Evolutionary conservation across 495 filamentous ascomycete genomes (phyloP), one percentile per base, ranked within the genome.

Genomic region (Lindgomyces ingoldianus): DNA sequence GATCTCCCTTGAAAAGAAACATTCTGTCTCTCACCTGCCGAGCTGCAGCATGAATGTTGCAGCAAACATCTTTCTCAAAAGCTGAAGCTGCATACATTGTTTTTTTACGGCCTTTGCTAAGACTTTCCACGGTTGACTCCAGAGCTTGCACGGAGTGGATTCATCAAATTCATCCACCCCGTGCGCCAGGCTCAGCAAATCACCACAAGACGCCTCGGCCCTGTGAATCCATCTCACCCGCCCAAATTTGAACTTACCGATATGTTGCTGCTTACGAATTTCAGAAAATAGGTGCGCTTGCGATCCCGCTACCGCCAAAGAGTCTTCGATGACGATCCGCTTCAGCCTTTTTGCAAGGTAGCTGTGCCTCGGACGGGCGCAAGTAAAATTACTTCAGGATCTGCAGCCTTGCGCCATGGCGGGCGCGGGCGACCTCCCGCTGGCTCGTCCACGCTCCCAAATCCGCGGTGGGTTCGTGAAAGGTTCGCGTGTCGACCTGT

Each of bases 341-440:
- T 4, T 64, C 36, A 46, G 50, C 21, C 29, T 51, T 27, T 44
- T 36, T 19, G 10, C n/a, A n/a, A n/a, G n/a, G n/a, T n/a, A n/a
- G n/a, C 4, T 46, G 39, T 27, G 47, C 33, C 12, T 11, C 49
- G 27, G 50, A 63, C 41, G 12, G 36, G 19, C 46, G 18, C 26
- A 39, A 26, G 24, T 50, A 46, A 58, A 42, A 52, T 46, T 64
- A 27, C 27, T 58, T 41, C 55, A 58, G 62, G 62, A 65, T 65
- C 62, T 49, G 47, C 60, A 30, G 62, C 62, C 55, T 55, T 65
- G 62, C 62, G 62, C 62, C 62, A 65, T 49, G 1, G 36, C 45
- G 2, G n/a, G n/a, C n/a, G n/a, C n/a, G n/a, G n/a, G n/a, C n/a
- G n/a, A 36, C 4, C 6, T 57, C 52, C 44, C 18, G 39, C 24